phyloP scores from a whole-genome alignment of 1,139 yeast genomes.

The Candida dubliniensis region DNA sequence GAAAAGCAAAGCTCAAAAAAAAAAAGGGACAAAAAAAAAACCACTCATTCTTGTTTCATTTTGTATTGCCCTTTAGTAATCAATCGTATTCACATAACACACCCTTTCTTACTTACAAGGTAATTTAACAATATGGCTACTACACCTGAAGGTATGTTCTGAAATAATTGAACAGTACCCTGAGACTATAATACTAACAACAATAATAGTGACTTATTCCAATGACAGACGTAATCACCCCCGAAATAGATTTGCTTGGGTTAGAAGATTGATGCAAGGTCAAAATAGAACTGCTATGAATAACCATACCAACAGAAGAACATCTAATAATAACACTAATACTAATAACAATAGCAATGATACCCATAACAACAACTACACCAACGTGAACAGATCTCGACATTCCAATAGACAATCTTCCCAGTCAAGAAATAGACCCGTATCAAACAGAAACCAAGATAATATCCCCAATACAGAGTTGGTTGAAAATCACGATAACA shows the following conservation, averaged over 20 bases:
- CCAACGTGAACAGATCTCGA: not conserved
- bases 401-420: not conserved
- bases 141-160: constrained; percentile 15
- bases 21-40: too few relatives aligned
- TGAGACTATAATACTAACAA: constrained; percentile 2
- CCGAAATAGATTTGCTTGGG: constrained; percentile 48
- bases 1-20: too few relatives aligned
- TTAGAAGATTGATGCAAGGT: constrained; percentile 47
- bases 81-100: not conserved
- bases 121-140: not conserved
- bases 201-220: constrained; percentile 8
- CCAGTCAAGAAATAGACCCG: not conserved
- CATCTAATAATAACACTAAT: constrained; percentile 3
- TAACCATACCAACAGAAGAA: not conserved
- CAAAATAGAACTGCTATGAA: constrained; percentile 25
- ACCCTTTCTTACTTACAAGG: not conserved
- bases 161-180: not conserved
- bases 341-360: constrained; percentile 6
- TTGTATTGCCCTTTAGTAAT: not conserved
- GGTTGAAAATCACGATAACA: not conserved
- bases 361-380: not conserved
- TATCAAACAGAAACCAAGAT: not conserved
- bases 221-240: constrained; percentile 21
- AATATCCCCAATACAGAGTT: not conserved
- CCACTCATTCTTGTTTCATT: not conserved